Evolutionary conservation across 345 rosid species (phyloP).

Genomic region (Odontarrhena argentea): DNA sequence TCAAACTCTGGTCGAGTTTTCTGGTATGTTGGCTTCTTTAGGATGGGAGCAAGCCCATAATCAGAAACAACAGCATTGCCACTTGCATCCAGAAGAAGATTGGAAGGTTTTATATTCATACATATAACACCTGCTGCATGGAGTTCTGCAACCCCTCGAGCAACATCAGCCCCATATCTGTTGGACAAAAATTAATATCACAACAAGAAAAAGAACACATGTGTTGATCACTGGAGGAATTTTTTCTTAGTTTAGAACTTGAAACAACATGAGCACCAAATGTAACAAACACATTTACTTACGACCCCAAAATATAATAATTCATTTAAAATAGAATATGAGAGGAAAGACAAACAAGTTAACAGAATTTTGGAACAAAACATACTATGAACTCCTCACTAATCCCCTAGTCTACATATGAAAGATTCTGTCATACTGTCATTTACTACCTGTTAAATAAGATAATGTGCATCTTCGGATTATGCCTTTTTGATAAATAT

Average conservation of each 20-base stretch:
- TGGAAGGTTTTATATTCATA: slow-evolving; percentile 94
- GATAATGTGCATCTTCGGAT: background rate
- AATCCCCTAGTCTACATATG: slow-evolving; percentile 6
- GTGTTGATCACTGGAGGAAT: slow-evolving; percentile 20
- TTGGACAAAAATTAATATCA: slow-evolving; percentile 43
- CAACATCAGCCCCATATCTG: slow-evolving; percentile 95
- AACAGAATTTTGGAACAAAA: background rate
- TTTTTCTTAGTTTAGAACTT: background rate
- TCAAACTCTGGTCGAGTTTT: slow-evolving; percentile 70
- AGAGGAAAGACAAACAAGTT: slow-evolving; percentile 21
- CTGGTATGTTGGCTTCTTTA: slow-evolving; percentile 84
- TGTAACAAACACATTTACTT: slow-evolving; percentile 5
- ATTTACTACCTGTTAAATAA: background rate
- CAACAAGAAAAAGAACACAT: slow-evolving; percentile 19
- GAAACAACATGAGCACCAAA: slow-evolving; percentile 3
- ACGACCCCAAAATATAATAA: background rate
- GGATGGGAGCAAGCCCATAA: slow-evolving; percentile 83
- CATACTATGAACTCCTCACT: slow-evolving; percentile 3
- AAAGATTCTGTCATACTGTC: background rate
- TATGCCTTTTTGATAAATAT: background rate
- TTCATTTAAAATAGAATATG: background rate
- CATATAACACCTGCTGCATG: slow-evolving; percentile 98
- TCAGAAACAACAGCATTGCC: slow-evolving; percentile 95
- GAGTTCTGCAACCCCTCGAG: slow-evolving; percentile 93
- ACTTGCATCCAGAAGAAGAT: slow-evolving; percentile 79